These are phyloP conservation scores for Backusella morwellensis DNA, from an alignment of 192 early-diverging fungal species.

Conservation along the genomic window DNA sequence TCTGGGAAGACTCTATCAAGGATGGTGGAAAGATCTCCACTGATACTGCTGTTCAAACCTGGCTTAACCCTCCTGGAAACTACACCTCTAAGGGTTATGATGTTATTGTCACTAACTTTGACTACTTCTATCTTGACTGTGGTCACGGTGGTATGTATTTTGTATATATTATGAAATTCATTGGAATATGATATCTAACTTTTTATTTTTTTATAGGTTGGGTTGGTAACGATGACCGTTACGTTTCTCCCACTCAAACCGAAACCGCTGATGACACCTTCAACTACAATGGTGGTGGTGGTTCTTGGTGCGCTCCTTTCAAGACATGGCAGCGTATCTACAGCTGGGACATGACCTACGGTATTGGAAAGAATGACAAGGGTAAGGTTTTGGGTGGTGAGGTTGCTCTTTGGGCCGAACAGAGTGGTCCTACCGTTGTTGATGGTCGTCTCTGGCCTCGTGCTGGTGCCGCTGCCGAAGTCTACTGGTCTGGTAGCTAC, in stretches of 20 bases:
- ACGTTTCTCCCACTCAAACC: constrained; percentile 38
- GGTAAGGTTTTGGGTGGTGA: constrained; percentile 69
- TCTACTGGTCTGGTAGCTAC: constrained; percentile 67
- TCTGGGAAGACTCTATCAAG: constrained; percentile 78
- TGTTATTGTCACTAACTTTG: constrained; percentile 57
- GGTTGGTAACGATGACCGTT: constrained; percentile 59
- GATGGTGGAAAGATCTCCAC: constrained; percentile 40
- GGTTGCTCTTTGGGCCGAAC: constrained; percentile 70
- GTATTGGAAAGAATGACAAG: constrained; percentile 39
- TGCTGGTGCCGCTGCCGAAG: constrained; percentile 62
- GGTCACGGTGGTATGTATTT: constrained; percentile 52
- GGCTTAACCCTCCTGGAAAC: constrained; percentile 56
- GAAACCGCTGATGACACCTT: constrained; percentile 21
- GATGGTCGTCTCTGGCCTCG: constrained; percentile 72
- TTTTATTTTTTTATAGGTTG: constrained; percentile 34
- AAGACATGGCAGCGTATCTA: constrained; percentile 77
- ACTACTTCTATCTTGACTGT: constrained; percentile 74
- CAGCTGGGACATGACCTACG: constrained; percentile 59
- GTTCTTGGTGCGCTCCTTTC: constrained; percentile 76
- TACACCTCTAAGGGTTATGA: constrained; percentile 62
- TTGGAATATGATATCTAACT: neutral
- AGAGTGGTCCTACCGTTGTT: constrained; percentile 53
- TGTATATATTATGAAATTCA: neutral
- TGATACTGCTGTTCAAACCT: constrained; percentile 64
- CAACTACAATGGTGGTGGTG: constrained; percentile 46